phyloP scores from a whole-genome alignment of 768 basidiomycete genomes.

The Suillus luteus region DNA sequence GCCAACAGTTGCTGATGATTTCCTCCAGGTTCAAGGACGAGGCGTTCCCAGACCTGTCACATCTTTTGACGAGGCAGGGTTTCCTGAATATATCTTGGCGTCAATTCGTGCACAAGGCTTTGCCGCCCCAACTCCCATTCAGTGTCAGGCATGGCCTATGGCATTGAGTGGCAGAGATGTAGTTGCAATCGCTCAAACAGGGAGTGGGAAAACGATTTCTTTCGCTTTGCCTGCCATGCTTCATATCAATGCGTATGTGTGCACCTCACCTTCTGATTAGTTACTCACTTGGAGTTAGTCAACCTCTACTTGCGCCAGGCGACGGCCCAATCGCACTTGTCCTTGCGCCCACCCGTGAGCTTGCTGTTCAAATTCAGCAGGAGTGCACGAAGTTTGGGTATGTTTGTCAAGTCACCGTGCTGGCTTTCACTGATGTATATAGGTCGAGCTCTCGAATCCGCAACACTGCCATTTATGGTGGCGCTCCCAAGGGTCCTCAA shows the following conservation, averaged over 20 bases:
- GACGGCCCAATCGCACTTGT: conserved; percentile 98
- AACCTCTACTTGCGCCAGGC: conserved; percentile 89
- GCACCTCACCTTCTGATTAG: neutral
- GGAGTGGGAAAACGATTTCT: conserved; percentile 97
- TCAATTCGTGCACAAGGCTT: conserved; percentile 96
- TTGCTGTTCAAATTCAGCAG: conserved; percentile 98
- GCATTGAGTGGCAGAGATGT: conserved; percentile 92
- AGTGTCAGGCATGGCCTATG: conserved; percentile 99
- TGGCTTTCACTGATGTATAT: conserved; percentile 13
- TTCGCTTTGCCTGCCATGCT: conserved; percentile 99
- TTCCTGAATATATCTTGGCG: conserved; percentile 94
- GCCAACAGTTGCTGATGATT: conserved; percentile 9
- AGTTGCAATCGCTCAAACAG: conserved; percentile 96
- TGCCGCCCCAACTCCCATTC: conserved; percentile 87
- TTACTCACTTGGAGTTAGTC: conserved; percentile 46
- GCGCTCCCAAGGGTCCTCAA: conserved; percentile 97
- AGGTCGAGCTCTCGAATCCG: conserved; percentile 93
- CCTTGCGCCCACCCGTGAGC: conserved; percentile 95
- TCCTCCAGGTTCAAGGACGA: conserved; percentile 77
- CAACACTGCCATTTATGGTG: conserved; percentile 98
- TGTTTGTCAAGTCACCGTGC: conserved; percentile 26
- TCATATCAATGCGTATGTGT: conserved; percentile 95
- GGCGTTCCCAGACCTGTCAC: conserved; percentile 87
- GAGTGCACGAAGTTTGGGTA: conserved; percentile 98
- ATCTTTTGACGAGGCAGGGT: conserved; percentile 91